Conservation (phyloP, 2,329 filamentous ascomycete species). For the Rugonectria rugulosa region DNA sequence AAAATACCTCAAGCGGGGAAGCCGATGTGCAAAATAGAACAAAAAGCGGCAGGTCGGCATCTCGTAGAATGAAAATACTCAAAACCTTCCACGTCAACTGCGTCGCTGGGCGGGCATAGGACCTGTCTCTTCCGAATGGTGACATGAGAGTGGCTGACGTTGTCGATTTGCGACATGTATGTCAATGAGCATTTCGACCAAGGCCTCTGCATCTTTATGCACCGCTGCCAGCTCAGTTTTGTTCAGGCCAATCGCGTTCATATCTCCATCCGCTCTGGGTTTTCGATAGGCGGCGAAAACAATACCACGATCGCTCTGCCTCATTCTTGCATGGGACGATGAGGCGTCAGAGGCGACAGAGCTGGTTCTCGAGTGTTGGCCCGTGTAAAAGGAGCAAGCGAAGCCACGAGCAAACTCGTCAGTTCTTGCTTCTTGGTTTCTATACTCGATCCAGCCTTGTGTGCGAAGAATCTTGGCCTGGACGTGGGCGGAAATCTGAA, state of each 20-base stretch:
- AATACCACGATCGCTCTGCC: conserved; percentile 57
- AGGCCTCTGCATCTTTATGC: conserved; percentile 57
- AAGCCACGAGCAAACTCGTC: conserved; percentile 61
- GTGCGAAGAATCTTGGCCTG: conserved; percentile 59
- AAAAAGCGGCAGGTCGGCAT: not conserved
- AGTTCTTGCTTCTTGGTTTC: conserved; percentile 49
- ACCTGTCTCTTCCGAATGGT: conserved; percentile 47
- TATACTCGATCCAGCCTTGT: conserved; percentile 62
- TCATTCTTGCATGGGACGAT: conserved; percentile 32
- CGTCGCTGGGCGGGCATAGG: conserved; percentile 45
- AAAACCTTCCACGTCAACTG: conserved; percentile 1
- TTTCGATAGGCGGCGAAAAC: conserved; percentile 65
- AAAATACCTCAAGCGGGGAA: conserved; percentile 14
- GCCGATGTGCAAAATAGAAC: not conserved
- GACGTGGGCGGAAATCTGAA: conserved; percentile 58
- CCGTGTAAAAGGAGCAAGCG: conserved; percentile 61
- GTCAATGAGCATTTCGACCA: conserved; percentile 62
- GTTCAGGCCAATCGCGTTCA: conserved; percentile 44
- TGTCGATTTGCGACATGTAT: conserved; percentile 52
- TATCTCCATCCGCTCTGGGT: conserved; percentile 48
- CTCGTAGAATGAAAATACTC: conserved; percentile 13
- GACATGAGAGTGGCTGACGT: conserved; percentile 39
- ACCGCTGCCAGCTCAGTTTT: conserved; percentile 55
- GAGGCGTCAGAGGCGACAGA: conserved; percentile 38
- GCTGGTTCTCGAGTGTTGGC: conserved; percentile 42